A percentile compares a stretch with the other conserved stretches of the same genome.
Evolutionary conservation across 768 basidiomycete species (phyloP).

Genomic region (Amanita jacksonii): DNA sequence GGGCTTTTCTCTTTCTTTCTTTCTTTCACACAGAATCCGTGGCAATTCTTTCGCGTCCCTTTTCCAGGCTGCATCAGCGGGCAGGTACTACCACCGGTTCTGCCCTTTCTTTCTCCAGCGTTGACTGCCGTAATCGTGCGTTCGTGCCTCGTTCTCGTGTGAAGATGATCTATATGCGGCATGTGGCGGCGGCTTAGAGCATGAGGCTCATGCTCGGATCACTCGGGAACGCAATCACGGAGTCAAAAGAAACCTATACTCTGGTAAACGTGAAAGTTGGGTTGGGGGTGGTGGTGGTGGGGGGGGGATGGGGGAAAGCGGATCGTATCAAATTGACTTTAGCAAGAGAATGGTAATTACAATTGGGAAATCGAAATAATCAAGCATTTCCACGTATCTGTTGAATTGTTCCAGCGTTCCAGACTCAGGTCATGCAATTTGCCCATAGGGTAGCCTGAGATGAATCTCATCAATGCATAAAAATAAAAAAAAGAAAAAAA

Average conservation of each 20-base stretch:
- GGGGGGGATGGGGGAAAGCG: neutral
- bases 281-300: too few relatives aligned
- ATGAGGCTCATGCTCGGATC: conserved; percentile 7
- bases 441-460: too few relatives aligned
- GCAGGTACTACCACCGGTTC: neutral
- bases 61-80: neutral
- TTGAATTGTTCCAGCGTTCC: too few relatives aligned
- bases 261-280: too few relatives aligned
- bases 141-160: neutral
- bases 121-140: neutral
- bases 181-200: conserved; percentile 8
- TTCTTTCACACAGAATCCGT: neutral
- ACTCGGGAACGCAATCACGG: conserved; percentile 4
- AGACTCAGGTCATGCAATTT: too few relatives aligned
- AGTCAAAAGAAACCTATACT: neutral
- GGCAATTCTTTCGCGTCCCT: neutral
- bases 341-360: too few relatives aligned
- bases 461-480: too few relatives aligned
- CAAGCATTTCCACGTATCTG: too few relatives aligned
- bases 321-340: conserved; percentile 9
- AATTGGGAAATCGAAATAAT: too few relatives aligned
- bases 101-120: neutral
- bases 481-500: too few relatives aligned
- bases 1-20: neutral
- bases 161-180: neutral